A percentile compares a stretch with the other conserved stretches of the same genome.
These are phyloP conservation scores for Kuraishia floccosa DNA, from an alignment of 805 yeast genomes.

Conservation along the genomic window DNA sequence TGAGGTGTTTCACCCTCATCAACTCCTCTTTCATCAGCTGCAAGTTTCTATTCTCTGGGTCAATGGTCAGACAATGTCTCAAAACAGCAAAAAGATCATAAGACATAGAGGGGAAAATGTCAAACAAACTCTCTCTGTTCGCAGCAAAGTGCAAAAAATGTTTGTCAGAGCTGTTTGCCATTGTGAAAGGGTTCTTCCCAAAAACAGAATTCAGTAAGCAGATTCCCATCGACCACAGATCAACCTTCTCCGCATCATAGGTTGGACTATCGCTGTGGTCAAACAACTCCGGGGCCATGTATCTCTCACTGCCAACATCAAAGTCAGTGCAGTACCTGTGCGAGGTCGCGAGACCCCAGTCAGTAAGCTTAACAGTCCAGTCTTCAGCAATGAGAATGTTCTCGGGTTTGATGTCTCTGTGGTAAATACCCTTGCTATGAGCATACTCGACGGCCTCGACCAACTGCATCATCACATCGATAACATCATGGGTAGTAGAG, in stretches of 20 bases:
- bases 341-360: conserved; percentile 59
- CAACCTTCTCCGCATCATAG: conserved; percentile 35
- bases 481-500: conserved; percentile 11
- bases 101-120: conserved; percentile 83
- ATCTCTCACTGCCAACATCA: conserved; percentile 46
- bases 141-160: conserved; percentile 77
- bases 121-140: conserved; percentile 83
- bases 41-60: conserved; percentile 77
- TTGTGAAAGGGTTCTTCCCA: conserved; percentile 42
- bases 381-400: conserved; percentile 42
- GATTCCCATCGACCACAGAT: conserved; percentile 44
- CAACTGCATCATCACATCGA: conserved; percentile 32
- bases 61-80: conserved; percentile 67
- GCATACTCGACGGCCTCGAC: conserved; percentile 38
- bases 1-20: conserved; percentile 48
- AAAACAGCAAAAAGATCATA: conserved; percentile 79
- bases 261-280: conserved; percentile 1
- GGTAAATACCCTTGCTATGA: conserved; percentile 50
- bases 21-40: conserved; percentile 49
- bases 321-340: conserved; percentile 17
- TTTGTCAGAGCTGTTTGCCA: conserved; percentile 39
- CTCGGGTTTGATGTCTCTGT: conserved; percentile 69
- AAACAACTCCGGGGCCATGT: conserved; percentile 43
- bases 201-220: conserved; percentile 37
- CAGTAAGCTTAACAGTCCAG: conserved; percentile 52